A percentile compares a stretch with the other conserved stretches of the same genome.
Conservation (phyloP, 139 green algal genomes). For the Coccomyxa sp. region DNA sequence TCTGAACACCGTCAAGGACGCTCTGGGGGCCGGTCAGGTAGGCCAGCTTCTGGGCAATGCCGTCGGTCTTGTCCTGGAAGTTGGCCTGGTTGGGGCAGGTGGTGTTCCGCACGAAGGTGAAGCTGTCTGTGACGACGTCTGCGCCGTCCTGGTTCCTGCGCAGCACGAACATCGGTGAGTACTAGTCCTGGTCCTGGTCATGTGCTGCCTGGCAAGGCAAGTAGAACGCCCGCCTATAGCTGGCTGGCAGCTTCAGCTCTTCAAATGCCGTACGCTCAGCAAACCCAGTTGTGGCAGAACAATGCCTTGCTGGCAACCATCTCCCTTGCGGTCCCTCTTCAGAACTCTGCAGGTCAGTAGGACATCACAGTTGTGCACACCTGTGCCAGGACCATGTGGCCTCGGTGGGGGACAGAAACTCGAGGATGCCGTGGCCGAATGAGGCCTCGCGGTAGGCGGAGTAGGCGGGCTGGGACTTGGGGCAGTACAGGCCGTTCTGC, state of each 20-base stretch:
- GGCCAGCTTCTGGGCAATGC: not conserved
- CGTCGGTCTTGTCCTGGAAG: not conserved
- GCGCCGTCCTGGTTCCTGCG: not conserved
- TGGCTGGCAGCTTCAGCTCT: not conserved
- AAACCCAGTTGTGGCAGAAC: too few relatives aligned
- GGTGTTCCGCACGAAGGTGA: not conserved
- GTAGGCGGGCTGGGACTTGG: constrained; percentile 45
- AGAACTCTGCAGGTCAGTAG: too few relatives aligned
- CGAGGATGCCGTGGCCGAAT: constrained; percentile 59
- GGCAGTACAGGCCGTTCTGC: constrained; percentile 24
- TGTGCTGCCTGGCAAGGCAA: not conserved
- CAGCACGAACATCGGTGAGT: not conserved
- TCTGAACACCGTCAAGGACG: not conserved
- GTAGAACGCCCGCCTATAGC: not conserved
- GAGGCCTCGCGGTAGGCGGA: constrained; percentile 53
- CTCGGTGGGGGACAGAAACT: constrained; percentile 45
- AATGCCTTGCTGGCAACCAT: too few relatives aligned
- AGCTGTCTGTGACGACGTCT: not conserved
- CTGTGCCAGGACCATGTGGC: constrained; percentile 34
- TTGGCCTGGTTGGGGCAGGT: not conserved
- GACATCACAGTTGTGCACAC: too few relatives aligned
- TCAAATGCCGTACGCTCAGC: not conserved
- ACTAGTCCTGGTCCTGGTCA: too few relatives aligned
- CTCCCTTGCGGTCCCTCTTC: too few relatives aligned
- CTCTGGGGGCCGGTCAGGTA: not conserved